Conservation (phyloP, 768 basidiomycete genomes). For the Lactarius vividus region DNA sequence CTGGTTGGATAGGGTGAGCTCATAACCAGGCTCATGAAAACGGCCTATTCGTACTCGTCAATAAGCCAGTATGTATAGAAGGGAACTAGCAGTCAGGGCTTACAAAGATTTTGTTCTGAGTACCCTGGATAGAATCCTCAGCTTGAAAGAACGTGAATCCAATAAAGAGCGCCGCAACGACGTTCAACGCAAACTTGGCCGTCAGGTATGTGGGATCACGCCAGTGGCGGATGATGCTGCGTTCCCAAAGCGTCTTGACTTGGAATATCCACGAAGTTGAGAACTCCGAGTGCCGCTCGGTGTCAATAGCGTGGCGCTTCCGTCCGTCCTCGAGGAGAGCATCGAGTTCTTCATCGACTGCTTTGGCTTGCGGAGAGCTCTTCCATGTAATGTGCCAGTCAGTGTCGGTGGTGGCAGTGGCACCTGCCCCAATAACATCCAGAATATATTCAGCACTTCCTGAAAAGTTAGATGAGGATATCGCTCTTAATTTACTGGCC, state of each 20-base stretch:
- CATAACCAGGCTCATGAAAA: slow-evolving; percentile 37
- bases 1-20: slow-evolving; percentile 41
- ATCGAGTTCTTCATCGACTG: slow-evolving; percentile 43
- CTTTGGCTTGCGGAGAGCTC: slow-evolving; percentile 40
- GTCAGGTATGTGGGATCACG: slow-evolving; percentile 42
- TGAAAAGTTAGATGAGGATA: not conserved
- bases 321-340: slow-evolving; percentile 41
- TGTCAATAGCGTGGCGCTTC: slow-evolving; percentile 30
- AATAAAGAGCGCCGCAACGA: slow-evolving; percentile 37
- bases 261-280: slow-evolving; percentile 42
- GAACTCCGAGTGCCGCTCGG: slow-evolving; percentile 34
- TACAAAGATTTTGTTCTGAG: slow-evolving; percentile 45
- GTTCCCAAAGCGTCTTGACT: slow-evolving; percentile 33
- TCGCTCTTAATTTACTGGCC: not conserved
- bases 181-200: slow-evolving; percentile 39
- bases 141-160: slow-evolving; percentile 46
- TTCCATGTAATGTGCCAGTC: slow-evolving; percentile 55
- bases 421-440: slow-evolving; percentile 56
- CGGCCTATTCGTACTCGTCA: slow-evolving; percentile 29
- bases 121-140: slow-evolving; percentile 39
- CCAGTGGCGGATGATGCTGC: slow-evolving; percentile 39
- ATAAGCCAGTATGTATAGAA: not conserved
- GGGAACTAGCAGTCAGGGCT: slow-evolving; percentile 8
- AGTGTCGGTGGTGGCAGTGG: slow-evolving; percentile 40
- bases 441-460: slow-evolving; percentile 48